Base-by-base conservation (phyloP, 2,329 filamentous ascomycete species). In the Ceratocystis huliohia region DNA sequence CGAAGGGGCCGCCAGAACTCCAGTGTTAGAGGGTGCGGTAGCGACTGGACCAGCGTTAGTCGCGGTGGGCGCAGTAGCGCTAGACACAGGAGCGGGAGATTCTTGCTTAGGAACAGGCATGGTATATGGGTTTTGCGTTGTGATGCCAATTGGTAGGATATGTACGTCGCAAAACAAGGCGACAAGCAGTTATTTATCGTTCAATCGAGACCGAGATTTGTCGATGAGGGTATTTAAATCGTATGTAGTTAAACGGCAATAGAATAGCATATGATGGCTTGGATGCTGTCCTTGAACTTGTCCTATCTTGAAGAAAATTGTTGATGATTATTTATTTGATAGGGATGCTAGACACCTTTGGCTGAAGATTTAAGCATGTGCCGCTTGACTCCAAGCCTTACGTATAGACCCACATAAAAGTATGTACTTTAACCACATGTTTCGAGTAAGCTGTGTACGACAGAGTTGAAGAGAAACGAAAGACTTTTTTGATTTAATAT, bases 291-390 rank as follows among this genome's bases (percentile, higher is more conserved):
- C n/a, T 10, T 22, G 3, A 50, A 13, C 22, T 22, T 50, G 15
- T 50, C 17, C n/a, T n/a, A 22, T 20, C 17, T 22, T 22, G 46
- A n/a, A 20, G 28, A 17, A 3, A 28, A 59, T 37, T 28, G 53
- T 33, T 59, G 56, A 37, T 59, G n/a, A 59, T 59, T 10, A 8
- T 30, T 17, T n/a, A 37, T 15, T 8, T 59, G 25, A 33, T 20
- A 30, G 33, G 28, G 28, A n/a, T n/a, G 13, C 7, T 28, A 17
- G 15, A 25, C 8, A 30, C 17, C 17, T 10, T 17, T 20, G 28
- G 15, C 56, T 30, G 56, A 53, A 53, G 48, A 53, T 53, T 37
- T 17, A n/a, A 33, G 28, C 56, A 37, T 59, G 56, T 59, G 56
- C 33, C 56, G 56, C 25, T 59, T 7, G 28, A 41, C 10, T 59